phyloP scores from a whole-genome alignment of 768 basidiomycete genomes.

The Phlebiopsis gigantea region DNA sequence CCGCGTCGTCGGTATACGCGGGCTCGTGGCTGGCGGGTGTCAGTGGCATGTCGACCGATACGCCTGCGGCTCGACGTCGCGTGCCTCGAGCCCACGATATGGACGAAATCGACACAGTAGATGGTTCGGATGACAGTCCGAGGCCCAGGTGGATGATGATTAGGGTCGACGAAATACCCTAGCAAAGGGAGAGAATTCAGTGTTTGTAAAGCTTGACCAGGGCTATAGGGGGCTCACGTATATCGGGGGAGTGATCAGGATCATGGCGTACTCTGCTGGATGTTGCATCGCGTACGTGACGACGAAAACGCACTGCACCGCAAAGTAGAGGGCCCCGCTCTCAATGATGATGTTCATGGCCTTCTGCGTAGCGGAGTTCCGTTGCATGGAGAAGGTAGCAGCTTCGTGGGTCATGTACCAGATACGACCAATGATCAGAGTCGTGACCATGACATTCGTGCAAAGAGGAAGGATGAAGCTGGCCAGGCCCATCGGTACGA shows the following conservation, averaged over 20 bases:
- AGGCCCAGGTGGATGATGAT: constrained; percentile 18
- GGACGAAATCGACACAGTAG: too few species aligned
- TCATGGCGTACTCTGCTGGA: constrained; percentile 31
- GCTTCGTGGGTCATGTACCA: neutral
- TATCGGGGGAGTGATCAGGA: constrained; percentile 32
- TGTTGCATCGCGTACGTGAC: constrained; percentile 29
- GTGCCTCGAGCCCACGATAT: too few species aligned
- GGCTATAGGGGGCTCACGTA: constrained; percentile 30
- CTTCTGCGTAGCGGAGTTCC: neutral
- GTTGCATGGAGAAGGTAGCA: neutral
- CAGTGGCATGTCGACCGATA: too few species aligned
- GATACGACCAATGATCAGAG: constrained; percentile 35
- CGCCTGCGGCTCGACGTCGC: too few species aligned
- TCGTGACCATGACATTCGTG: constrained; percentile 36
- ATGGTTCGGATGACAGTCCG: constrained; percentile 3
- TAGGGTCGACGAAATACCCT: constrained; percentile 20
- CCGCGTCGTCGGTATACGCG: too few species aligned
- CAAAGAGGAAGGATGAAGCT: constrained; percentile 34
- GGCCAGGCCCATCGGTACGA: constrained; percentile 32
- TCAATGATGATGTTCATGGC: constrained; percentile 29
- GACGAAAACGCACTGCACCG: constrained; percentile 33
- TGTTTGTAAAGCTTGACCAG: too few species aligned
- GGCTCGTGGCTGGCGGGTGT: too few species aligned
- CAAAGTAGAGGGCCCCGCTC: constrained; percentile 34
- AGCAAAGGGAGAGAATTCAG: too few species aligned